Conservation (phyloP, 31 red algal species). For the Endocladia muricata region DNA sequence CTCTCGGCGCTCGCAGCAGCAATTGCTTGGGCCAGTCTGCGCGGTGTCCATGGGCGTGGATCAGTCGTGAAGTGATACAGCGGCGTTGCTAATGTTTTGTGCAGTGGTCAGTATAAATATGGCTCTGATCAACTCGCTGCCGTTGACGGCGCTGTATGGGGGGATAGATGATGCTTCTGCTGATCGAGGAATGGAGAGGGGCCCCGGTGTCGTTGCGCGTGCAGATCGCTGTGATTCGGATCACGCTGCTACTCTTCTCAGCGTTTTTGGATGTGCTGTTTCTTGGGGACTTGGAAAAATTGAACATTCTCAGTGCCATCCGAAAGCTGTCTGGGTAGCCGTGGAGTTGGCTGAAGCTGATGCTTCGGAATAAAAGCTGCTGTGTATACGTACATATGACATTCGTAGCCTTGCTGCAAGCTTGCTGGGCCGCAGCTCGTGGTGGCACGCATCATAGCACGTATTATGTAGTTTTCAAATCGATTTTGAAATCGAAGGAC, state of each 20-base stretch:
- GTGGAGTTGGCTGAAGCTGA: no score
- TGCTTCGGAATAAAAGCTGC: no score
- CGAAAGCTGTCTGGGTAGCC: slow-evolving; percentile 56
- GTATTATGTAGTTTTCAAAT: no score
- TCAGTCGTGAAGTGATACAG: slow-evolving; percentile 74
- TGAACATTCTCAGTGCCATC: slow-evolving; percentile 52
- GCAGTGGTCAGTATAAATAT: slow-evolving; percentile 91
- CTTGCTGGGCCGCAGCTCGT: no score
- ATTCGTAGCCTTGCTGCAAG: no score
- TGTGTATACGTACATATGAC: no score
- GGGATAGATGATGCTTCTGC: slow-evolving; percentile 88
- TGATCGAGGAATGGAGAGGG: slow-evolving; percentile 73
- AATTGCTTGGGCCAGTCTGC: slow-evolving; percentile 81
- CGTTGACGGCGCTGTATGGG: slow-evolving; percentile 95
- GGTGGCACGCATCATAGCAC: no score
- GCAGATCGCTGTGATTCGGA: slow-evolving; percentile 81
- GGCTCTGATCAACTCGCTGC: slow-evolving; percentile 90
- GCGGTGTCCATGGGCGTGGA: slow-evolving; percentile 93
- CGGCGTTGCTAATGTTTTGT: slow-evolving; percentile 72
- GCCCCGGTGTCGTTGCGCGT: slow-evolving; percentile 60
- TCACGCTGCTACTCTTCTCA: slow-evolving; percentile 80
- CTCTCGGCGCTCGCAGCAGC: slow-evolving; percentile 37
- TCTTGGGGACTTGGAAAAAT: slow-evolving; percentile 86
- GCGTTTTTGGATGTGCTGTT: slow-evolving; percentile 73
- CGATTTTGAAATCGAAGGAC: no score